Conservation (phyloP, 257 asterid genomes). For the Nemophila menziesii region DNA sequence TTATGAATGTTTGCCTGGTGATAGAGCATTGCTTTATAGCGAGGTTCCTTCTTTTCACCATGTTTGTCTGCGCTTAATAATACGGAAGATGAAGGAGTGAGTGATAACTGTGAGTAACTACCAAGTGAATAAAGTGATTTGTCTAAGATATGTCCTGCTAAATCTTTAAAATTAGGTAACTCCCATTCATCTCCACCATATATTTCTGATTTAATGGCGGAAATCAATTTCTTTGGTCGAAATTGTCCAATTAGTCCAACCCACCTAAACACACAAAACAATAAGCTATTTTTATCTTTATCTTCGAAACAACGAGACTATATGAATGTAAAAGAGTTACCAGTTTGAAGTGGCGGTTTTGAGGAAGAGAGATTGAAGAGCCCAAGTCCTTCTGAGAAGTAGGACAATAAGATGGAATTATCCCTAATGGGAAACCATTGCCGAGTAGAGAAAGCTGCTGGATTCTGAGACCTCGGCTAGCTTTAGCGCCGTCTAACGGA, state of each 20-base stretch:
- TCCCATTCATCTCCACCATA: slow-evolving; percentile 64
- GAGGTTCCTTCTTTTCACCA: slow-evolving; percentile 45
- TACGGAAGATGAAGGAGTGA: slow-evolving; percentile 48
- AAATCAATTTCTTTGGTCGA: slow-evolving; percentile 72
- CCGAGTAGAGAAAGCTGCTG: too few species aligned
- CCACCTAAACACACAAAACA: slow-evolving; percentile 48
- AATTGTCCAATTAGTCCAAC: slow-evolving; percentile 61
- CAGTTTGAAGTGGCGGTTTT: too few species aligned
- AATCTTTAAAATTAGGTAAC: slow-evolving; percentile 39
- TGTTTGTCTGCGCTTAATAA: slow-evolving; percentile 55
- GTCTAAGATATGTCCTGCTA: slow-evolving; percentile 56
- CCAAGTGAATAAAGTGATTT: slow-evolving; percentile 68
- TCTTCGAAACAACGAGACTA: too few species aligned
- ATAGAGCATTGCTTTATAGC: slow-evolving; percentile 46
- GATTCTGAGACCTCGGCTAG: too few species aligned
- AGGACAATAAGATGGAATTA: too few species aligned
- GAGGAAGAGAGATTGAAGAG: too few species aligned
- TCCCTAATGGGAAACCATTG: too few species aligned
- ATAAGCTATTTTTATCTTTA: too few species aligned
- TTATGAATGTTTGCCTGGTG: slow-evolving; percentile 48
- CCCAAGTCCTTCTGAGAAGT: too few species aligned
- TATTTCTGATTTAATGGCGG: slow-evolving; percentile 54
- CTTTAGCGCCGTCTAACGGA: too few species aligned
- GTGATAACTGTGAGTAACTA: slow-evolving; percentile 49
- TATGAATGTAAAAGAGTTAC: too few species aligned